phyloP scores from a whole-genome alignment of 2,329 filamentous ascomycete species.

The Exophiala viscosa region DNA sequence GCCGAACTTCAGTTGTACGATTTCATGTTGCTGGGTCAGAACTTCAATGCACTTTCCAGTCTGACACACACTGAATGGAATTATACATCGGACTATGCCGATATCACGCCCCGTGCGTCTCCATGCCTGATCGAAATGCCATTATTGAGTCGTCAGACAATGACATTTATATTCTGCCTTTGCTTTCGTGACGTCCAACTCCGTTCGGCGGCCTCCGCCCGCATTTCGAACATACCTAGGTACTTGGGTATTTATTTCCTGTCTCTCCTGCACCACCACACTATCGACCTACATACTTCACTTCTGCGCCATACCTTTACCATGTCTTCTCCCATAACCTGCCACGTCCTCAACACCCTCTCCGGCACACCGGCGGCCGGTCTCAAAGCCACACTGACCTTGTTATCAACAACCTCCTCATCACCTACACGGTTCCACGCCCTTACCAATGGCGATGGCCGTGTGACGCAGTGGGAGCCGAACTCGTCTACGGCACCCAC shows the following conservation, averaged over 20 bases:
- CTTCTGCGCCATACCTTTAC: background rate
- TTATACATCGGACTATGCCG: too few relatives aligned
- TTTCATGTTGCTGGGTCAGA: too few relatives aligned
- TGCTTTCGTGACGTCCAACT: too few relatives aligned
- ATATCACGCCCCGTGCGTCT: too few relatives aligned
- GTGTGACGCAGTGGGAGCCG: slow-evolving; percentile 44
- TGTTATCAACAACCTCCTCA: slow-evolving; percentile 52
- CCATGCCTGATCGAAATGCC: too few relatives aligned
- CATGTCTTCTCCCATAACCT: slow-evolving; percentile 42
- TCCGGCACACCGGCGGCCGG: slow-evolving; percentile 43
- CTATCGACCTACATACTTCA: background rate
- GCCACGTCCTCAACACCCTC: slow-evolving; percentile 49
- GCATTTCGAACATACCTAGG: too few relatives aligned
- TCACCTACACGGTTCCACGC: slow-evolving; percentile 35
- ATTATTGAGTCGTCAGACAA: too few relatives aligned
- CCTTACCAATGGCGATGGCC: slow-evolving; percentile 45
- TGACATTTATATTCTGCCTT: too few relatives aligned
- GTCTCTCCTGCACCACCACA: background rate
- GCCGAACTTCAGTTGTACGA: background rate
- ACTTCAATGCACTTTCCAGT: too few relatives aligned
- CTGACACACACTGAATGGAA: too few relatives aligned
- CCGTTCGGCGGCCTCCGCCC: too few relatives aligned
- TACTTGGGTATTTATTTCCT: slow-evolving; percentile 7
- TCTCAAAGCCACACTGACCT: slow-evolving; percentile 48
- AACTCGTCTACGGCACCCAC: slow-evolving; percentile 28